Conservation (phyloP, 1,139 yeast species). For the Suhomyces chickasaworum region DNA sequence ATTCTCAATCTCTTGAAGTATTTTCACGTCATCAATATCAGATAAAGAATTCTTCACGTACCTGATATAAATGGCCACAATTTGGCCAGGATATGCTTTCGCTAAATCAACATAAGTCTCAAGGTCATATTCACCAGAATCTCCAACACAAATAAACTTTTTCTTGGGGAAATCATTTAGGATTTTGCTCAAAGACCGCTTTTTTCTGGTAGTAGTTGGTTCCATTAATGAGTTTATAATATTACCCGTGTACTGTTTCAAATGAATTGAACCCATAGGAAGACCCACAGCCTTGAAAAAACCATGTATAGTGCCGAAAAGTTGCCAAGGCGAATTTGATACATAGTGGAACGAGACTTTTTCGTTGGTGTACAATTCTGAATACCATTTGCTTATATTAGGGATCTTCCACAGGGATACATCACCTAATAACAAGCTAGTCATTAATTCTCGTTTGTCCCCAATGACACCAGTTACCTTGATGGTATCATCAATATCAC, state of each 20-base stretch:
- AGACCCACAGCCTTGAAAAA: slow-evolving; percentile 58
- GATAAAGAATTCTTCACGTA: slow-evolving; percentile 73
- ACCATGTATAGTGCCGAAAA: slow-evolving; percentile 63
- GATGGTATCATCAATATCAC: slow-evolving; percentile 94
- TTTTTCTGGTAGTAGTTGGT: slow-evolving; percentile 82
- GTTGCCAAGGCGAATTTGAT: slow-evolving; percentile 93
- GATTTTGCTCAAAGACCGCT: slow-evolving; percentile 62
- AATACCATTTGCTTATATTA: slow-evolving; percentile 73
- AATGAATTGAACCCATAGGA: slow-evolving; percentile 78
- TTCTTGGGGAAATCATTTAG: slow-evolving; percentile 74
- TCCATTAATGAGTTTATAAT: slow-evolving; percentile 79
- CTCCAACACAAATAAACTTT: slow-evolving; percentile 84
- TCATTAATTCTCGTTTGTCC: slow-evolving; percentile 78
- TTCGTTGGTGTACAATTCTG: slow-evolving; percentile 34
- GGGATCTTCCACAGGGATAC: slow-evolving; percentile 68
- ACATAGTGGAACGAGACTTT: slow-evolving; percentile 78
- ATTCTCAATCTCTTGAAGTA: slow-evolving; percentile 37
- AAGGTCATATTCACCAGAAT: slow-evolving; percentile 92
- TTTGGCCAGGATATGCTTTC: slow-evolving; percentile 56
- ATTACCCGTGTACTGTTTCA: slow-evolving; percentile 85
- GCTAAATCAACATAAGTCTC: slow-evolving; percentile 87
- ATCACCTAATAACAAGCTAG: slow-evolving; percentile 71
- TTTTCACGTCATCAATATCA: slow-evolving; percentile 47
- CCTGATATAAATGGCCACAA: slow-evolving; percentile 77
- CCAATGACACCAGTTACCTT: slow-evolving; percentile 88